Percentiles rank a stretch among this genome's conserved stretches.
Conservation (phyloP, 2,329 filamentous ascomycete genomes). For the Myriosclerotinia curreyana region DNA sequence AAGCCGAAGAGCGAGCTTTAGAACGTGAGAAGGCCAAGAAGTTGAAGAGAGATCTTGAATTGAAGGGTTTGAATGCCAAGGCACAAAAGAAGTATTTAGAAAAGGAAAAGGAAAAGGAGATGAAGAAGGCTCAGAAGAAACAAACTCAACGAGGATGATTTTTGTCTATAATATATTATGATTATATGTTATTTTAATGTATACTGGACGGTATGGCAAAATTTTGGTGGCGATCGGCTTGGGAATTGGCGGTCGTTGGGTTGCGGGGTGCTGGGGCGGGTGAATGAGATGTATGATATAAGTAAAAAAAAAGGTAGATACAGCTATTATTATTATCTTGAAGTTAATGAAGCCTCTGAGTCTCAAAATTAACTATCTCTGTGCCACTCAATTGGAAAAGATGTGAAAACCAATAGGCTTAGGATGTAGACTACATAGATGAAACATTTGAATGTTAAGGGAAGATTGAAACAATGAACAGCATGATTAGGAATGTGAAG, state of each 20-base stretch:
- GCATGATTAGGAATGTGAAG: no score
- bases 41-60: constrained; percentile 81
- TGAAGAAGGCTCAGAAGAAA: constrained; percentile 61
- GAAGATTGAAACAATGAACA: no score
- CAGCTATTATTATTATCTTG: background rate
- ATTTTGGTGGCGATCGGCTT: background rate
- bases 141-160: constrained; percentile 46
- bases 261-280: background rate
- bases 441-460: no score
- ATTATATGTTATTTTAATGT: constrained; percentile 13
- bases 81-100: constrained; percentile 84
- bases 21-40: constrained; percentile 78
- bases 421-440: no score
- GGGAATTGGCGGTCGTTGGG: background rate
- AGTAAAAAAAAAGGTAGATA: background rate
- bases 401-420: no score
- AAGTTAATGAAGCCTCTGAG: background rate
- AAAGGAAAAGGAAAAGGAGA: constrained; percentile 73
- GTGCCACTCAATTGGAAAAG: no score
- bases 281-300: constrained; percentile 16
- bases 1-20: constrained; percentile 71
- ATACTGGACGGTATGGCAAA: constrained; percentile 17
- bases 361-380: background rate
- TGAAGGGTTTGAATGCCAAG: constrained; percentile 73
- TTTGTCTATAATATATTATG: constrained; percentile 7